Base-by-base conservation (phyloP, 1,284 basidiomycete species). In the Malassezia yamatoensis region DNA sequence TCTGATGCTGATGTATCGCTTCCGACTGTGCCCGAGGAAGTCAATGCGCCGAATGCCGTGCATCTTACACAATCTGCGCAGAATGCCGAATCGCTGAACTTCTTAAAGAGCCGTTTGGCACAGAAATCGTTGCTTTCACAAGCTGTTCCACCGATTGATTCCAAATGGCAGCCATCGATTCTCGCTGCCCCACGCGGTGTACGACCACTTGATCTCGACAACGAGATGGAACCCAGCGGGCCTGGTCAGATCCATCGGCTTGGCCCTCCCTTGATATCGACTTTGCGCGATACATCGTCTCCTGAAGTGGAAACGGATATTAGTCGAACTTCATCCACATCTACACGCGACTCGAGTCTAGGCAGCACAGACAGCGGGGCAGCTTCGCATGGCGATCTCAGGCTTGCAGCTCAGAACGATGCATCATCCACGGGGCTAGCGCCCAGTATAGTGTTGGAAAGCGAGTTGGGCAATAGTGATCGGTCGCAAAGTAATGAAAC, bases 271-370 rank as follows among this genome's bases (percentile, higher is more conserved):
- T 34, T 24, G 4, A 8, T 29, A 13, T 13, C 16, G 24, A 45
- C 43, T 24, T 34, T 45, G 21, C 43, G 43, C 7, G 42, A 49
- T 15, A 24, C 21, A 8, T 57, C 54, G 8, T 57, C 54, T 9
- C 54, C 54, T 2, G 54, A 57, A 42, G 40, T 56, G 3, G 64
- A 68, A 38, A 58, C 67, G 2, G 68, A 71, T n/a, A 68, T 71
- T 54, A 67, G 68, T 43, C 59, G 67, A 15, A 69, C 68, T 5
- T 66, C 65, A 0, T 71, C 68, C 24, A 68, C 67, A 3, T 71
- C 68, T 0, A 71, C 68, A 0, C 67, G 24, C 56, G 63, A 24
- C 62, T 66, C 36, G 60, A 61, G 45, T 20, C 20, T 15, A 10
- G 41, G 41, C 18, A 41, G 39, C 13, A 41, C 39, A 10, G 39